phyloP scores from a whole-genome alignment of 2,329 filamentous ascomycete genomes.

The Sporothrix brasiliensis region DNA sequence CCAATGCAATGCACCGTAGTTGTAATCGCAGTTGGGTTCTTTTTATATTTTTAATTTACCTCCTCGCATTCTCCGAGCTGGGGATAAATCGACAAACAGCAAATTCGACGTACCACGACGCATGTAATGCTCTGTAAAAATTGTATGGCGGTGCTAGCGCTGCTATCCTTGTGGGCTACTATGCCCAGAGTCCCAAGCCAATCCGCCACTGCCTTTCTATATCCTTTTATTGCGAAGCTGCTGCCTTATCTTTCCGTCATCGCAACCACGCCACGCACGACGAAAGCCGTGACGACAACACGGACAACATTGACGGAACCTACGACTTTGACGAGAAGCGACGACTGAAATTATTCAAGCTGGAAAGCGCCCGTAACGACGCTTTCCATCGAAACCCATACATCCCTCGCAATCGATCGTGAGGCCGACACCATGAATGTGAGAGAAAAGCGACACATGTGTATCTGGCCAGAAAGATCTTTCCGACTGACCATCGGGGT shows the following conservation, averaged over 20 bases:
- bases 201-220: slow-evolving; percentile 24
- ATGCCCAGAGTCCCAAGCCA: neutral
- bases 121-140: too few relatives aligned
- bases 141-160: neutral
- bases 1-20: too few relatives aligned
- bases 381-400: too few relatives aligned
- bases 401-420: neutral
- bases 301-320: neutral
- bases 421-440: slow-evolving; percentile 32
- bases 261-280: neutral
- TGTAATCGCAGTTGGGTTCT: too few relatives aligned
- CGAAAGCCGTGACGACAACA: neutral
- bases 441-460: neutral
- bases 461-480: neutral
- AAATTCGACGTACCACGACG: too few relatives aligned
- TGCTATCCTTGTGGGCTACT: slow-evolving; percentile 1
- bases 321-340: neutral
- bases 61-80: too few relatives aligned
- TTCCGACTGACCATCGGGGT: neutral
- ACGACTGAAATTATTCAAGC: neutral
- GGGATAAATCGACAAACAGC: too few relatives aligned
- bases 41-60: too few relatives aligned
- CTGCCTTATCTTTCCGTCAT: slow-evolving; percentile 29
- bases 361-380: neutral
- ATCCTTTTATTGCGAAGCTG: neutral